These are phyloP conservation scores for Colletotrichum falcatum DNA, from an alignment of 2,329 filamentous ascomycete species.

Conservation along the genomic window DNA sequence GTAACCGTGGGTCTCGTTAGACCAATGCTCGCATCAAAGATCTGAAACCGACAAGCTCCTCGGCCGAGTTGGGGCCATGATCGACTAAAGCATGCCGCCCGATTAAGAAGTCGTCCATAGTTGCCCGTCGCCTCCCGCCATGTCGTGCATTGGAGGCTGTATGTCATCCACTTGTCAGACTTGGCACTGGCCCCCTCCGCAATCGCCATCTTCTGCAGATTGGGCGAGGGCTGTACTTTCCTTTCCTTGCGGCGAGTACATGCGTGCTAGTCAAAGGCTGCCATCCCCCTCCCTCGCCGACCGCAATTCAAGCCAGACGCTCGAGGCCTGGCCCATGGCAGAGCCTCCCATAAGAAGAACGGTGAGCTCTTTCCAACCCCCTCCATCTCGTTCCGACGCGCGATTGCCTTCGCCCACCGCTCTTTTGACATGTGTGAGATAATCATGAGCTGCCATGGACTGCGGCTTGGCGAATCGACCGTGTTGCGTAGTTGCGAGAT, in stretches of 20 bases:
- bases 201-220: slow-evolving; percentile 25
- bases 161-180: slow-evolving; percentile 8
- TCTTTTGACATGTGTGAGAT: slow-evolving; percentile 36
- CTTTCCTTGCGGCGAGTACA: slow-evolving; percentile 36
- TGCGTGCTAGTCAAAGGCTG: slow-evolving; percentile 19
- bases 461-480: slow-evolving; percentile 31
- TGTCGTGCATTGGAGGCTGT: slow-evolving; percentile 18
- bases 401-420: slow-evolving; percentile 35
- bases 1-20: slow-evolving; percentile 12
- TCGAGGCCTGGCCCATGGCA: slow-evolving; percentile 31
- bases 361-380: slow-evolving; percentile 34
- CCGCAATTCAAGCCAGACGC: slow-evolving; percentile 29
- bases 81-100: slow-evolving; percentile 34
- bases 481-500: slow-evolving; percentile 22
- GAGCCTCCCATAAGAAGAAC: slow-evolving; percentile 30
- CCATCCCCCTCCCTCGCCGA: slow-evolving; percentile 25
- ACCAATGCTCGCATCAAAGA: slow-evolving; percentile 23
- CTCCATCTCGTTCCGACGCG: slow-evolving; percentile 9
- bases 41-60: slow-evolving; percentile 36
- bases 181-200: slow-evolving; percentile 28
- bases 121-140: slow-evolving; percentile 19
- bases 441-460: slow-evolving; percentile 34
- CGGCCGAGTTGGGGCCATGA: slow-evolving; percentile 18
- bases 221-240: slow-evolving; percentile 35
- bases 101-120: slow-evolving; percentile 31